Base-by-base conservation (phyloP, 1,284 basidiomycete species). In the Marasmius oreades region DNA sequence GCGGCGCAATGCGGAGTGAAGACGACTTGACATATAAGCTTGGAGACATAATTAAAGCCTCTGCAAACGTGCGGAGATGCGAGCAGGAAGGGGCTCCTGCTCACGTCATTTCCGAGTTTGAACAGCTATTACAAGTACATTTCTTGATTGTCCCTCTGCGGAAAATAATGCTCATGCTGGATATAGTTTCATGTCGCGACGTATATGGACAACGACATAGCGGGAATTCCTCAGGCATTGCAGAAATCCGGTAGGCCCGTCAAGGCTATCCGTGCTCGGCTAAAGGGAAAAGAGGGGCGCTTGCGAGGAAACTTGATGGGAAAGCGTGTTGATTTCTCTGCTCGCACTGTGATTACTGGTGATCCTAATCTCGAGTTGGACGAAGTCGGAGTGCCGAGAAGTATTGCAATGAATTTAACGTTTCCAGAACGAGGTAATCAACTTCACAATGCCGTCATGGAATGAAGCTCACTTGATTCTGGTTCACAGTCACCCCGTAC, bases 171-270 rank as follows among this genome's bases (percentile, higher is more conserved):
- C 14, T 14, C 28, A 52, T 36, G 3, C 51, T 59, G 37, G 55
- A 56, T 33, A 3, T 60, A 95, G 88, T 99, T 96, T 72, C 97
- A 99, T 69, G 94, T 97, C 59, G 97, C 96, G 6, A 99, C 97
- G 0, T 99, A 99, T 70, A 99, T 99, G 96, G 97, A 99, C 71
- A 99, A 99, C 70, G 95, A 99, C 70, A 96, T 99, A 62, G 95
- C 97, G 31, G 97, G 97, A 56, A 94, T 98, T 43, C 97, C 97
- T 0, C 95, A 98, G 70, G 95, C 96, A 0, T 75, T 98, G 66
- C 97, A 99, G 70, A 99, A 99, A 73, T 97, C 94, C 31, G 97
- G 97, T 34, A 85, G 97, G 60, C 96, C 97, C 7, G 92, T 99
- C 63, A 99, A 99, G 75, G 96, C 97, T 39, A 98, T 99, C 67